Percentiles rank a stretch among this genome's conserved stretches.
These are phyloP conservation scores for Podospora didyma DNA, from an alignment of 495 filamentous ascomycete genomes.

Conservation along the genomic window DNA sequence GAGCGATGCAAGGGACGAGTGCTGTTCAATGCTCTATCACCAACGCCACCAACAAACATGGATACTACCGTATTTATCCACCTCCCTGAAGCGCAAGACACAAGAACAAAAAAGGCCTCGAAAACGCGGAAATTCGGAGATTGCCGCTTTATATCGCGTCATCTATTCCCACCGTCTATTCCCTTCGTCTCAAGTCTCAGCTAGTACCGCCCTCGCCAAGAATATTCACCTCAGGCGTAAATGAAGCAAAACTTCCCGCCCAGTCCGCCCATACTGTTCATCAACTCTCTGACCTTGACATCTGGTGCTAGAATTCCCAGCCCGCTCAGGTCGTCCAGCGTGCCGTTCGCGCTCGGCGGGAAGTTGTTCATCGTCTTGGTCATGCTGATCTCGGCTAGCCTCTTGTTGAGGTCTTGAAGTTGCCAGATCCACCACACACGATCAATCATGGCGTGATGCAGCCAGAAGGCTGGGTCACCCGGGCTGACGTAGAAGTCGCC, in stretches of 20 bases:
- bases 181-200: too few species aligned
- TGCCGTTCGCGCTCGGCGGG: conserved; percentile 24
- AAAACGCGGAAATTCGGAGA: too few species aligned
- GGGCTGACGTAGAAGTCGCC: conserved; percentile 55
- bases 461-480: conserved; percentile 64
- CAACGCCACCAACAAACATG: too few species aligned
- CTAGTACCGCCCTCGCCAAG: neutral
- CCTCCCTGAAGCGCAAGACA: too few species aligned
- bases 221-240: conserved; percentile 11
- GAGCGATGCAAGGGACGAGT: too few species aligned
- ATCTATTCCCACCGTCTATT: too few species aligned
- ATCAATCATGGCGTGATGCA: conserved; percentile 66
- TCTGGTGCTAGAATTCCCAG: conserved; percentile 16
- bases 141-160: too few species aligned
- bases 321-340: conserved; percentile 20
- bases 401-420: conserved; percentile 45
- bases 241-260: conserved; percentile 25
- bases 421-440: conserved; percentile 71
- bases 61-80: too few species aligned
- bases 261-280: conserved; percentile 32
- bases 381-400: conserved; percentile 26
- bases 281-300: conserved; percentile 29
- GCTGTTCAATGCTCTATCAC: too few species aligned
- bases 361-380: conserved; percentile 22
- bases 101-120: too few species aligned